A percentile compares a stretch with the other conserved stretches of the same genome.
These are phyloP conservation scores for Leucocoprinus sp. DNA, from an alignment of 768 basidiomycete genomes.

Conservation along the genomic window DNA sequence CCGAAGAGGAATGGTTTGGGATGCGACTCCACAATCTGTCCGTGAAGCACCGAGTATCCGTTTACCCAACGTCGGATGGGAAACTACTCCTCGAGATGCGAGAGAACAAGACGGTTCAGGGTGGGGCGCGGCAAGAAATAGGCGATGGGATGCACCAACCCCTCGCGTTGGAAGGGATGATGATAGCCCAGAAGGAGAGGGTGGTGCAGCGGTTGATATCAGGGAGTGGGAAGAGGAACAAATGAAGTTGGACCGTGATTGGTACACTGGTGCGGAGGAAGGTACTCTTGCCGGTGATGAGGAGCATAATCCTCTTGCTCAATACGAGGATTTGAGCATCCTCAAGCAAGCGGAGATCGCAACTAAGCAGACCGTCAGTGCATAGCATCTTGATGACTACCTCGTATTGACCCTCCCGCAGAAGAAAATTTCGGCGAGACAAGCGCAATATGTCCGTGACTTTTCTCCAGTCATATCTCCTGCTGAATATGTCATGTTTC, in stretches of 20 bases:
- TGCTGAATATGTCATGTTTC: constrained; percentile 16
- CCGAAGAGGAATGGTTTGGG: constrained; percentile 33
- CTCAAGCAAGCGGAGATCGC: constrained; percentile 69
- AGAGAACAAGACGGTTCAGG: constrained; percentile 49
- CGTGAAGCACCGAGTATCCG: constrained; percentile 77
- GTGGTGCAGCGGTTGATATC: constrained; percentile 56
- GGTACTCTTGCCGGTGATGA: constrained; percentile 82
- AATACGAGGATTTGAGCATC: constrained; percentile 79
- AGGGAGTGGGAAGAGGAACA: constrained; percentile 99
- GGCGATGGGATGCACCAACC: constrained; percentile 79
- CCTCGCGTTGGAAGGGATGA: constrained; percentile 59
- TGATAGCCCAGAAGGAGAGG: constrained; percentile 63
- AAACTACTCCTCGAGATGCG: constrained; percentile 72
- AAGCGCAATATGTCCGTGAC: constrained; percentile 85
- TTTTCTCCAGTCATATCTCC: background rate
- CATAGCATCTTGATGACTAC: background rate
- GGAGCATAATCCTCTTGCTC: constrained; percentile 86
- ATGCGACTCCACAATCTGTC: constrained; percentile 55
- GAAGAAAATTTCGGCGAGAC: constrained; percentile 88
- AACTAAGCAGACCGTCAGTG: constrained; percentile 61
- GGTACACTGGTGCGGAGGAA: constrained; percentile 92
- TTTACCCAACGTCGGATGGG: constrained; percentile 90
- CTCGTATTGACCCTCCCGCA: constrained; percentile 21
- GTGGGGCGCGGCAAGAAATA: constrained; percentile 52
- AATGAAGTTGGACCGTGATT: constrained; percentile 83